Evolutionary conservation across 2,329 filamentous ascomycete genomes (phyloP).

Genomic region (Moelleriella libera): DNA sequence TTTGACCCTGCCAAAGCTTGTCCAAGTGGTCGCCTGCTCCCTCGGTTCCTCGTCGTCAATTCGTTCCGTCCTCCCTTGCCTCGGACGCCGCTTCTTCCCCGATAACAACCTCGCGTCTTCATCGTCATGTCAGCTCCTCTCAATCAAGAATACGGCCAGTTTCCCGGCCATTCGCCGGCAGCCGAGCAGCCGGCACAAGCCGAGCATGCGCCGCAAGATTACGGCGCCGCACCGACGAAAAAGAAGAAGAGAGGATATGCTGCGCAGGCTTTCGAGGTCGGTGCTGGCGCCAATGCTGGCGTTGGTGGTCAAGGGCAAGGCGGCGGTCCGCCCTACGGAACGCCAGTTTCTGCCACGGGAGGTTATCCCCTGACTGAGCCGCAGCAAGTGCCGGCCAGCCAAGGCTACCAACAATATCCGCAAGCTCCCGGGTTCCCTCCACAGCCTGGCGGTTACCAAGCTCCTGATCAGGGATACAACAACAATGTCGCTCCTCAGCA

Average conservation of each 20-base stretch:
- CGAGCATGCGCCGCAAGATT: constrained; percentile 13
- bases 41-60: constrained; percentile 9
- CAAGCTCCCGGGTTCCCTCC: constrained; percentile 27
- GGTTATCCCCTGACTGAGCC: constrained; percentile 41
- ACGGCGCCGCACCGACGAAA: constrained; percentile 33
- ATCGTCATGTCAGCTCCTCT: constrained; percentile 45
- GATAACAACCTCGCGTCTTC: constrained; percentile 4
- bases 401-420: constrained; percentile 27
- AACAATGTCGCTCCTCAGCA: constrained; percentile 15
- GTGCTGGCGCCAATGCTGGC: constrained; percentile 66
- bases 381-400: constrained; percentile 19
- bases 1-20: no score
- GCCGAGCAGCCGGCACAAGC: constrained; percentile 23
- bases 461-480: constrained; percentile 49
- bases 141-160: constrained; percentile 39
- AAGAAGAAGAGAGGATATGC: constrained; percentile 96
- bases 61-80: constrained; percentile 6
- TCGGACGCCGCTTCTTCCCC: not conserved
- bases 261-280: constrained; percentile 87
- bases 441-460: constrained; percentile 20
- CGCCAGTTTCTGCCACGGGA: constrained; percentile 36
- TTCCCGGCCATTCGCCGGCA: constrained; percentile 26
- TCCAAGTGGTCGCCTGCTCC: not conserved
- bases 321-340: constrained; percentile 30
- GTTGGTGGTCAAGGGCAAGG: constrained; percentile 30